A percentile compares a stretch with the other conserved stretches of the same genome.
Conservation (phyloP, 257 asterid species). For the Mitragyna speciosa region DNA sequence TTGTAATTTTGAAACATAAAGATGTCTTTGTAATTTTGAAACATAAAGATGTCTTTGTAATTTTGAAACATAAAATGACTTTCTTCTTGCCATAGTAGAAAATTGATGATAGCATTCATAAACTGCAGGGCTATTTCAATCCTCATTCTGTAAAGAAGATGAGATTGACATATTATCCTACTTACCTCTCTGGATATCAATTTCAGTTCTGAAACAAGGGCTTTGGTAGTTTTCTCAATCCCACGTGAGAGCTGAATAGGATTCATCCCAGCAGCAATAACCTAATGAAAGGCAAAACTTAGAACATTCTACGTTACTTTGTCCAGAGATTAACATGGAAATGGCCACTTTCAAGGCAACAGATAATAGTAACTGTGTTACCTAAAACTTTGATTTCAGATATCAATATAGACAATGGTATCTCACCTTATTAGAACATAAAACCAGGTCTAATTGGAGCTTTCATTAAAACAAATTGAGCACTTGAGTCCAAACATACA, state of each 20-base stretch:
- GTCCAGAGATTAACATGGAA: not conserved
- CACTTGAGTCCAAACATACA: not conserved
- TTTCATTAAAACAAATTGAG: not conserved
- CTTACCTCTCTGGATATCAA: constrained; percentile 75
- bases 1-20: constrained; percentile 2
- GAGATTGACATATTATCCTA: not conserved
- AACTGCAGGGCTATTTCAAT: not conserved
- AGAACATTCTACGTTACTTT: not conserved
- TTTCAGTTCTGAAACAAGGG: constrained; percentile 69
- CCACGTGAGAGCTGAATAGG: constrained; percentile 85
- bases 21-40: not conserved
- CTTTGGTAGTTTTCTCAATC: constrained; percentile 67
- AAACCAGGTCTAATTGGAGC: not conserved
- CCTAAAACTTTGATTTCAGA: not conserved
- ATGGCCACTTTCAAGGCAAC: not conserved
- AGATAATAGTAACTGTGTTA: not conserved
- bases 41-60: no score
- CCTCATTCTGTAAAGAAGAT: not conserved
- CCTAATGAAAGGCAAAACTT: constrained; percentile 37
- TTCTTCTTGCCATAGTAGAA: not conserved
- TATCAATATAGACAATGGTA: not conserved
- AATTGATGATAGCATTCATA: not conserved
- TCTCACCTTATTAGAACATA: not conserved
- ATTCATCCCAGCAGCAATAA: constrained; percentile 69
- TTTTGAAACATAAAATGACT: not conserved